phyloP scores from a whole-genome alignment of 2,329 filamentous ascomycete genomes.

The Pseudogymnoascus sp. region DNA sequence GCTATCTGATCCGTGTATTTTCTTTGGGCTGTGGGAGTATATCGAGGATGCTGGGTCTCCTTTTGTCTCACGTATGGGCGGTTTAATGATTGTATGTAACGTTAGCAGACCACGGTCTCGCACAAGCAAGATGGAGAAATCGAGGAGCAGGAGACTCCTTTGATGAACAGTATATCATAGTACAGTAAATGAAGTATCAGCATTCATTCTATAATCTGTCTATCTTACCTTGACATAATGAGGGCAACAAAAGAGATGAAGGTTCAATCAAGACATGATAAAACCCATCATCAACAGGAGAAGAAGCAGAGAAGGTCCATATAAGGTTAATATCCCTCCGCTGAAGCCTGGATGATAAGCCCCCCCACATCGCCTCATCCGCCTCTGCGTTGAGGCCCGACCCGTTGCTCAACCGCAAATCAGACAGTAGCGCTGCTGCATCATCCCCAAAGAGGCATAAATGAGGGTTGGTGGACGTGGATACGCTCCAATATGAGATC shows the following conservation, averaged over 20 bases:
- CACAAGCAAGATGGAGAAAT: neutral
- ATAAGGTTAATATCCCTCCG: constrained; percentile 4
- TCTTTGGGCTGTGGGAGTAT: neutral
- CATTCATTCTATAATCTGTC: neutral
- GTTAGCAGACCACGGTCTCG: neutral
- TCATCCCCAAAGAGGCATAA: neutral
- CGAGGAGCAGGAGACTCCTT: neutral
- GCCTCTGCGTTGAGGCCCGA: constrained; percentile 4
- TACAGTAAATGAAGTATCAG: constrained; percentile 7
- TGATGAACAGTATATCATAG: constrained; percentile 6
- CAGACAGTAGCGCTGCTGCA: constrained; percentile 5
- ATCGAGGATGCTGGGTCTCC: neutral
- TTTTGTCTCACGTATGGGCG: neutral
- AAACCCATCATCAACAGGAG: neutral
- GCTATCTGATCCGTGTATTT: constrained; percentile 6
- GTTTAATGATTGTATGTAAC: constrained; percentile 3
- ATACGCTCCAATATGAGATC: constrained; percentile 1
- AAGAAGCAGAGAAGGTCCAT: constrained; percentile 4
- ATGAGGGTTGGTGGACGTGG: neutral
- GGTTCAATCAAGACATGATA: neutral
- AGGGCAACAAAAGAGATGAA: neutral
- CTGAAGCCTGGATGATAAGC: neutral
- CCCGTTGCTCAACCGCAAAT: neutral
- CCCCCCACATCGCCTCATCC: neutral
- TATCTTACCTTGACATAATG: neutral